Evolutionary conservation across 306 rosid species (phyloP), one percentile per base, ranked within the genome.

Genomic region (Astragalus membranaceus): DNA sequence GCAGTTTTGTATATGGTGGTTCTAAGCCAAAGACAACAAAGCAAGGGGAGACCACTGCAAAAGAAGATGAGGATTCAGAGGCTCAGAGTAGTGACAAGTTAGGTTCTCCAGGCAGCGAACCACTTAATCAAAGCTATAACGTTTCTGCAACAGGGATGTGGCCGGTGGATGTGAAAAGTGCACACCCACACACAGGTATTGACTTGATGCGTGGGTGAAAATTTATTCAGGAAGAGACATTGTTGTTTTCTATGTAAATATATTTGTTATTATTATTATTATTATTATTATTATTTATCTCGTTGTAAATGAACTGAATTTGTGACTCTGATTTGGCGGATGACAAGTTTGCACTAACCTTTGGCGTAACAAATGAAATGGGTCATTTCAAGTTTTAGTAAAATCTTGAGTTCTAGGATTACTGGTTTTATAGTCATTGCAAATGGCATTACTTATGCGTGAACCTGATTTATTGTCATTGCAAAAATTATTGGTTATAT

Each of bases 161-260:
- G 97, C 77, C 82, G 0, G 76, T 52, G 9, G 96, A 86, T 62
- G 41, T 80, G 77, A 80, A 88, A 80, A 82, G 79, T 72, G 70
- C 79, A 60, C 86, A 87, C 50, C 79, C 86, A 52, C 87, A 87
- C 77, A 85, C 89, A 0, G 97, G 99, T 67, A 89, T 95, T 52
- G 99, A 95, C 86, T 79, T 91, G 90, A 95, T 75, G 49, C 95
- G 95, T 6, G 97, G 97, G 35, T 91, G 87, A 88, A 70, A 17
- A 59, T 63, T 73, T 67, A 55, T 74, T 61, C 73, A 64, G 79
- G 77, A 74, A 86, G 81, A 83, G 85, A 80, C 81, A 78, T 84
- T 83, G 79, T 80, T 69, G 83, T 79, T 88, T 85, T 88, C 92
- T 89, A 85, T 81, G 82, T 82, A 86, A 74, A 78, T 71, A 12